Percentiles rank a stretch among this genome's conserved stretches.
Evolutionary conservation across 768 basidiomycete species (phyloP).

Genomic region (Suillus cothurnatus): DNA sequence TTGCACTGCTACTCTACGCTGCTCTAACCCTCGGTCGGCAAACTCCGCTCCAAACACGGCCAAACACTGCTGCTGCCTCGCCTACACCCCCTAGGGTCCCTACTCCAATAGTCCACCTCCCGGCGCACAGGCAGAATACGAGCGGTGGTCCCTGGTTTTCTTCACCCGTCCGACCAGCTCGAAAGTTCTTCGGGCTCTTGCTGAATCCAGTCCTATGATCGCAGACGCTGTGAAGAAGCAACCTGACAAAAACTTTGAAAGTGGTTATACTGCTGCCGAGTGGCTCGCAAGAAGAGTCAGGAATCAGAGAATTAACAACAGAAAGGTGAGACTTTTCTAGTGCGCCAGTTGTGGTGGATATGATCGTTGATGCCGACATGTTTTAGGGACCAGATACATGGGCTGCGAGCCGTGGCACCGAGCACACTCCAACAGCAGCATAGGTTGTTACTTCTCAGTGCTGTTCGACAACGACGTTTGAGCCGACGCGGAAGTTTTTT

Average conservation of each 20-base stretch:
- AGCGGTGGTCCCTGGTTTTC: conserved; percentile 70
- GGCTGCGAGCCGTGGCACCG: conserved; percentile 32
- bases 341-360: not conserved
- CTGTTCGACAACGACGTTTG: not conserved
- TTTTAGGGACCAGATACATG: conserved; percentile 33
- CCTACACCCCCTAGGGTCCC: no score
- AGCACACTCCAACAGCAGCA: conserved; percentile 26
- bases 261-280: conserved; percentile 38
- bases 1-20: no score
- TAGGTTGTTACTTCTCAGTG: conserved; percentile 6
- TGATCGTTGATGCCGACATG: not conserved
- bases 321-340: conserved; percentile 33
- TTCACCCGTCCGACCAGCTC: conserved; percentile 65
- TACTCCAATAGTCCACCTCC: conserved; percentile 58
- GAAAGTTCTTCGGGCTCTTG: conserved; percentile 50
- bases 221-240: conserved; percentile 41
- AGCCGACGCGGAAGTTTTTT: no score
- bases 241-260: conserved; percentile 40
- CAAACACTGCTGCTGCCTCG: no score
- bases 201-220: conserved; percentile 52
- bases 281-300: conserved; percentile 46
- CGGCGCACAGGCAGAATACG: conserved; percentile 49
- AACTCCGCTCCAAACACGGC: no score
- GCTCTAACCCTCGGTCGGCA: no score
- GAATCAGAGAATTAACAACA: conserved; percentile 44